Evolutionary conservation across 2,329 filamentous ascomycete species (phyloP).

Genomic region (Plenodomus tracheiphilus): DNA sequence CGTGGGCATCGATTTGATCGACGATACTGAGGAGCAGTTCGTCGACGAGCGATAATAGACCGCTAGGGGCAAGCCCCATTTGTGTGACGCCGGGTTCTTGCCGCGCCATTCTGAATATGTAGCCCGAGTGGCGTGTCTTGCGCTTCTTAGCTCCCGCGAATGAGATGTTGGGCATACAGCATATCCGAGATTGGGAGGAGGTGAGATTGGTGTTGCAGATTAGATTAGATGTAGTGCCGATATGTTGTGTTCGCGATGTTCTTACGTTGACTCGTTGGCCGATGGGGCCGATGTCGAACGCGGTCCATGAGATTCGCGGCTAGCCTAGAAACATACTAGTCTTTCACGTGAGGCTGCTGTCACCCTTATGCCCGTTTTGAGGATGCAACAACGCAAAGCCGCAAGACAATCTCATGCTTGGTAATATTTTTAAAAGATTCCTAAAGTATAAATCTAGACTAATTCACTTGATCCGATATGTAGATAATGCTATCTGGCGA

Average conservation of each 20-base stretch:
- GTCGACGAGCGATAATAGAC: constrained; percentile 35
- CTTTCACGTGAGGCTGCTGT: neutral
- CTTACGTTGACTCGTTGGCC: neutral
- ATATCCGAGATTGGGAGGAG: neutral
- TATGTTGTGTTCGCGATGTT: neutral
- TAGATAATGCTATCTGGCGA: too few species aligned
- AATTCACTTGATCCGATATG: too few species aligned
- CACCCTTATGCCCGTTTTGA: too few species aligned
- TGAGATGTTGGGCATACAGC: constrained; percentile 28
- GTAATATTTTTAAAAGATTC: too few species aligned
- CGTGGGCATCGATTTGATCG: constrained; percentile 30
- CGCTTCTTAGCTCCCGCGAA: constrained; percentile 31
- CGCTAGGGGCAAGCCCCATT: constrained; percentile 15
- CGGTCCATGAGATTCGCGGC: neutral
- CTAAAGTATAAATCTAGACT: too few species aligned
- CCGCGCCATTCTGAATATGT: constrained; percentile 24
- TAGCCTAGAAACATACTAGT: neutral
- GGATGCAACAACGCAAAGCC: too few species aligned
- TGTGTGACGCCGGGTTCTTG: constrained; percentile 17
- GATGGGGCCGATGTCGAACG: neutral
- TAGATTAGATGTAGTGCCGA: neutral
- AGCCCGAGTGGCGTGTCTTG: constrained; percentile 31
- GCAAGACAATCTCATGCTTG: too few species aligned
- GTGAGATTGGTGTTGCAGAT: neutral
- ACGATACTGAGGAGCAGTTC: constrained; percentile 42